phyloP scores from a whole-genome alignment of 306 rosid species.

The Rosa chinensis region DNA sequence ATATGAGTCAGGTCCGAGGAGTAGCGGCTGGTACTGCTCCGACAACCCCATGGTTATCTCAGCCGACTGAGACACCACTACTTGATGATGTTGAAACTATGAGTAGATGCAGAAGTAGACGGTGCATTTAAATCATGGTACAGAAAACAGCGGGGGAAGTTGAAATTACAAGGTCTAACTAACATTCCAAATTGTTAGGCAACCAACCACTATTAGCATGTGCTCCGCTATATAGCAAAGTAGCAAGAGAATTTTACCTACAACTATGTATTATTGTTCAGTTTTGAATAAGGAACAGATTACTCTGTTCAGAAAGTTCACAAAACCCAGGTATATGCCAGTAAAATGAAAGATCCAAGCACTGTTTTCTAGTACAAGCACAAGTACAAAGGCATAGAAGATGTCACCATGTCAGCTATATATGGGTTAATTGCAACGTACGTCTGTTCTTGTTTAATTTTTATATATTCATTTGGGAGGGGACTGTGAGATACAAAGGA shows the following conservation, averaged over 20 bases:
- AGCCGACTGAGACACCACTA: neutral
- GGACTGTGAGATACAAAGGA: neutral
- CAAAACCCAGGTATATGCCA: neutral
- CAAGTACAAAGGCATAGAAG: neutral
- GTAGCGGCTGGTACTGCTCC: constrained; percentile 6
- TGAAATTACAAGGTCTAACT: neutral
- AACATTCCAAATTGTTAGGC: neutral
- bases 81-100: neutral
- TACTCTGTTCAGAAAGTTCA: neutral
- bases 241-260: constrained; percentile 2
- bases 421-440: neutral
- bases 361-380: neutral
- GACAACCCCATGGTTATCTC: neutral
- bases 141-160: neutral
- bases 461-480: neutral
- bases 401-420: neutral
- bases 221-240: neutral
- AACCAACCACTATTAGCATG: neutral
- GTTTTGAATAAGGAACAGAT: too few relatives aligned
- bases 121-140: neutral
- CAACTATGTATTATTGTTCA: neutral
- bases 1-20: constrained; percentile 26
- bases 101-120: neutral
- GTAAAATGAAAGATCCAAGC: neutral
- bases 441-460: neutral